These are phyloP conservation scores for Thielaviopsis punctulata DNA, from an alignment of 2,329 filamentous ascomycete species.

Conservation along the genomic window DNA sequence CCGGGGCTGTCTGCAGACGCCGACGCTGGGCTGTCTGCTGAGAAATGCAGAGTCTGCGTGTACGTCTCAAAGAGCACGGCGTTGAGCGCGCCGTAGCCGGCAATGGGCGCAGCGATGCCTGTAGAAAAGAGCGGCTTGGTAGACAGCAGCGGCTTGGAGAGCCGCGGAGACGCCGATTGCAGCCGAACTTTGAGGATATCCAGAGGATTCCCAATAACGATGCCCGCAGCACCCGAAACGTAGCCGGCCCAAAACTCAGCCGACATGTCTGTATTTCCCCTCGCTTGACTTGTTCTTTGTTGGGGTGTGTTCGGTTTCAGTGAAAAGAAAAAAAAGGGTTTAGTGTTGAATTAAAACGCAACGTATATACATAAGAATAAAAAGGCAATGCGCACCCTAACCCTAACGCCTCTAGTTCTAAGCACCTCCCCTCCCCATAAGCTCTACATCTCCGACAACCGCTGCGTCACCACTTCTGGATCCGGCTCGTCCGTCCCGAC, in stretches of 20 bases:
- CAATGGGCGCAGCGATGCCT: constrained; percentile 67
- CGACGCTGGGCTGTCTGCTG: constrained; percentile 32
- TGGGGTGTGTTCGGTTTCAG: no score
- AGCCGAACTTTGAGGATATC: constrained; percentile 48
- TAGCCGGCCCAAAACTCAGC: constrained; percentile 92
- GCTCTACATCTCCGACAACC: constrained; percentile 17
- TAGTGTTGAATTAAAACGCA: no score
- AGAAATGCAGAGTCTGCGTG: constrained; percentile 77
- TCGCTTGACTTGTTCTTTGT: no score
- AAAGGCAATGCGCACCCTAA: not conserved
- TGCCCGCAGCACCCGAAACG: constrained; percentile 67
- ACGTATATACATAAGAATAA: not conserved
- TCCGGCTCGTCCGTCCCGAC: constrained; percentile 42
- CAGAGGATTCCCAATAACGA: constrained; percentile 76
- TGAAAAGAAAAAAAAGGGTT: not conserved
- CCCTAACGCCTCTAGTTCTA: not conserved
- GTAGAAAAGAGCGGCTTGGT: constrained; percentile 24
- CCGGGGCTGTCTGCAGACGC: constrained; percentile 22
- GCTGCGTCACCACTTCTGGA: constrained; percentile 25
- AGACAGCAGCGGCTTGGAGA: constrained; percentile 13
- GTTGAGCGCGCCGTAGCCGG: constrained; percentile 83
- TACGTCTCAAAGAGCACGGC: constrained; percentile 81
- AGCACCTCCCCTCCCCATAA: not conserved
- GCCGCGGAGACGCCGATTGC: constrained; percentile 41
- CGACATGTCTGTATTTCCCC: no score